Evolutionary conservation across 2,329 filamentous ascomycete genomes (phyloP), one percentile per base, ranked within the genome.

Genomic region (Scopulariopsis brevicaulis): DNA sequence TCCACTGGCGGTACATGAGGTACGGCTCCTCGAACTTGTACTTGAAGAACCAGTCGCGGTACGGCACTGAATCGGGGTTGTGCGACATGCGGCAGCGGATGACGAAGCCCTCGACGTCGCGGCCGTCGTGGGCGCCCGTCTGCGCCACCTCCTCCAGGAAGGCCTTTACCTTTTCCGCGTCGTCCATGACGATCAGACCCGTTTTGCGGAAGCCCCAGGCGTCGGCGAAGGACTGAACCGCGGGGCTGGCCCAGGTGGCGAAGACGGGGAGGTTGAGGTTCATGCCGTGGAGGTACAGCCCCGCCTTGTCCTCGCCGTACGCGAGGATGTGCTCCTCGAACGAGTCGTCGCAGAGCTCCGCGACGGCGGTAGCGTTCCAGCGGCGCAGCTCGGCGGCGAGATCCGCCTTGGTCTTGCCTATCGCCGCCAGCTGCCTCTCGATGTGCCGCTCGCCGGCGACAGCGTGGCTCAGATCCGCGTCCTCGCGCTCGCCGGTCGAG

Each of bases 1-100:
- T 86, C 94, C 94, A 99, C 74, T 99, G 94, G 25, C 94, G 85
- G 73, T 97, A 99, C 90, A 99, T 95, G 60, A 99, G 76, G 69
- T 99, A 99, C 0, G 94, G 94, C 73, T 99, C 94, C 68, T 99
- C 94, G 60, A 99, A 99, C 74, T 99, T 99, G 82, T 92, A 99
- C 73, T 99, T 99, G 85, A 99, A 99, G 73, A 99, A 99, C 94
- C 94, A 99, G 70, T 99, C 92, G n/a, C 82, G 74, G 69, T 85
- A 94, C 0, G 82, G 80, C 1, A 70, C 70, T 15, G 70, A 68
- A 1, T 71, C 73, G 0, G 76, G 74, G 32, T 83, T 71, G n/a
- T 72, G 67, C 18, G 78, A 75, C 76, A 77, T 84, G 74, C 84
- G 89, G 80, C 94, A 97, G 58, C 94, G 86, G 64, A 99, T 87